phyloP scores from a whole-genome alignment of 805 yeast genomes.

The Candida railenensis region DNA sequence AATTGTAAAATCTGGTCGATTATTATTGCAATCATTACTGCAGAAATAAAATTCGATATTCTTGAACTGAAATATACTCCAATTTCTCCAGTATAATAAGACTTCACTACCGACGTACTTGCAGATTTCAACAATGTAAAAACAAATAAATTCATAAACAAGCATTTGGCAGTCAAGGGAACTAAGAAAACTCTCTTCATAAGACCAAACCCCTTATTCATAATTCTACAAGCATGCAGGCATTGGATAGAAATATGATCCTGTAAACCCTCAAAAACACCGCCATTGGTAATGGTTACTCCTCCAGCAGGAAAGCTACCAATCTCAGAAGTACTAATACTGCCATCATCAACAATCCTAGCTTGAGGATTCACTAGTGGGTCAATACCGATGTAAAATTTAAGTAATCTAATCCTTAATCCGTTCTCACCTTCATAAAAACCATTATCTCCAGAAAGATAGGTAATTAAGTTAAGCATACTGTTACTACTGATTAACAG shows the following conservation, averaged over 20 bases:
- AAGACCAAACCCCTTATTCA: neutral
- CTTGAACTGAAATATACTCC: neutral
- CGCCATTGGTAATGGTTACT: neutral
- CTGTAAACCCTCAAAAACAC: neutral
- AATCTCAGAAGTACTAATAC: neutral
- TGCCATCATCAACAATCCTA: neutral
- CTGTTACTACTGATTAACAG: constrained; percentile 2
- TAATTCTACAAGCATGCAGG: neutral
- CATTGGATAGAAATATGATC: neutral
- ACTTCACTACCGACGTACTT: neutral
- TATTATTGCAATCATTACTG: constrained; percentile 43
- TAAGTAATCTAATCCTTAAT: neutral
- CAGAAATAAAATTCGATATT: neutral
- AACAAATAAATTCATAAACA: neutral
- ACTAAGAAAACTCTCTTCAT: neutral
- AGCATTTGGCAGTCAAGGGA: neutral
- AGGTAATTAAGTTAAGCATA: constrained; percentile 2
- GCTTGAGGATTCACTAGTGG: neutral
- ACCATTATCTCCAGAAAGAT: constrained; percentile 1
- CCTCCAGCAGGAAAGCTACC: neutral
- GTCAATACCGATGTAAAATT: constrained; percentile 1
- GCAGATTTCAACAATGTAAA: neutral
- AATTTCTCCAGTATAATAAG: neutral
- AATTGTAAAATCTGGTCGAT: constrained; percentile 62
- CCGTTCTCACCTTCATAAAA: constrained; percentile 2